Evolutionary conservation across 2,329 filamentous ascomycete species (phyloP).

Genomic region (Hypoxylon rubiginosum): DNA sequence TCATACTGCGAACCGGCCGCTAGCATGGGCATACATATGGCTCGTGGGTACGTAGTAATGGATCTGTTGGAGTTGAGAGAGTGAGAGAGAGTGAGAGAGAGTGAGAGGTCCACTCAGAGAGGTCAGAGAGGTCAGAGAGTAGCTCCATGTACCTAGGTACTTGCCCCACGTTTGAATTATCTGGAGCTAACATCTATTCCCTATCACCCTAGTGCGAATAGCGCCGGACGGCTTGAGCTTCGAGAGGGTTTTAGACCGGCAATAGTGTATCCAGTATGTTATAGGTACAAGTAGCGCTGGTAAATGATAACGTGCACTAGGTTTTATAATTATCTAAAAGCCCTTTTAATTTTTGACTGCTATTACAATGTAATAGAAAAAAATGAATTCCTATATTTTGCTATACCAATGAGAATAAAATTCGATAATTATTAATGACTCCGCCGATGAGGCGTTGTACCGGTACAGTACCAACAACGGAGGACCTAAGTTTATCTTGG

Average conservation of each 20-base stretch:
- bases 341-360: too few relatives aligned
- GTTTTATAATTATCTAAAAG: neutral
- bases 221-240: constrained; percentile 21
- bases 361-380: neutral
- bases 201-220: constrained; percentile 10
- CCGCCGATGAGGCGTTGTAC: too few relatives aligned
- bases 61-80: neutral
- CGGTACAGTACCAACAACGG: neutral
- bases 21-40: neutral
- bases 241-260: constrained; percentile 23
- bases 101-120: too few relatives aligned
- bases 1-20: constrained; percentile 25
- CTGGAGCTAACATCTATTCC: constrained; percentile 6
- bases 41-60: neutral
- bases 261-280: constrained; percentile 24
- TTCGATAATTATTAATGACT: neutral
- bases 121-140: too few relatives aligned
- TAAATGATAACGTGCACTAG: neutral
- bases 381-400: too few relatives aligned
- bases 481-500: neutral
- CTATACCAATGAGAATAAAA: neutral
- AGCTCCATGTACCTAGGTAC: too few relatives aligned
- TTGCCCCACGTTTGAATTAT: neutral
- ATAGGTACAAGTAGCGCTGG: constrained; percentile 2
- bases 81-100: too few relatives aligned